These are phyloP conservation scores for Neofusicoccum cordaticola DNA, from an alignment of 2,329 filamentous ascomycete species.

Conservation along the genomic window DNA sequence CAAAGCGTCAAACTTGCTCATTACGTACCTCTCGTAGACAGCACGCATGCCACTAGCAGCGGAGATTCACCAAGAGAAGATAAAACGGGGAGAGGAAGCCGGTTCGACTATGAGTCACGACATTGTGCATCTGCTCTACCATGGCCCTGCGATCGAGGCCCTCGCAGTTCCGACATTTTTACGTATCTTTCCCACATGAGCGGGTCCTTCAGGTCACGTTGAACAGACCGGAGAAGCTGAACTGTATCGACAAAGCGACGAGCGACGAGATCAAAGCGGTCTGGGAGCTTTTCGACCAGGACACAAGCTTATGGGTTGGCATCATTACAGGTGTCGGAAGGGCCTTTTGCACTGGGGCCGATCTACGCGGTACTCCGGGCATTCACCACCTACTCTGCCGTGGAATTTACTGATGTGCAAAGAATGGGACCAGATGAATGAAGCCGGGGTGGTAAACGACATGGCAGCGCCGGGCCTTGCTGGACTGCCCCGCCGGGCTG, in stretches of 20 bases:
- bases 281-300: constrained; percentile 47
- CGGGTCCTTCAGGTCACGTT: constrained; percentile 44
- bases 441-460: constrained; percentile 23
- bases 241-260: constrained; percentile 40
- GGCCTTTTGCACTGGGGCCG: constrained; percentile 51
- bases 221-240: constrained; percentile 41
- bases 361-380: constrained; percentile 38
- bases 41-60: no score
- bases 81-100: background rate
- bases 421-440: constrained; percentile 29
- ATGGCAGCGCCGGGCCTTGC: constrained; percentile 43
- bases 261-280: constrained; percentile 44
- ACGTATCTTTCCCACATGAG: constrained; percentile 14
- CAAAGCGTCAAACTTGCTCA: background rate
- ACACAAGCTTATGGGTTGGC: constrained; percentile 39
- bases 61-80: no score
- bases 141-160: constrained; percentile 16
- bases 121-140: background rate
- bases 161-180: constrained; percentile 15
- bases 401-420: background rate
- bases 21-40: no score
- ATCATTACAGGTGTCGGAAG: constrained; percentile 44
- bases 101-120: background rate
- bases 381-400: background rate
- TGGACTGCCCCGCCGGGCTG: constrained; percentile 50